Conservation (phyloP, 148 eudicot species). For the Rhododendron griersonianum region DNA sequence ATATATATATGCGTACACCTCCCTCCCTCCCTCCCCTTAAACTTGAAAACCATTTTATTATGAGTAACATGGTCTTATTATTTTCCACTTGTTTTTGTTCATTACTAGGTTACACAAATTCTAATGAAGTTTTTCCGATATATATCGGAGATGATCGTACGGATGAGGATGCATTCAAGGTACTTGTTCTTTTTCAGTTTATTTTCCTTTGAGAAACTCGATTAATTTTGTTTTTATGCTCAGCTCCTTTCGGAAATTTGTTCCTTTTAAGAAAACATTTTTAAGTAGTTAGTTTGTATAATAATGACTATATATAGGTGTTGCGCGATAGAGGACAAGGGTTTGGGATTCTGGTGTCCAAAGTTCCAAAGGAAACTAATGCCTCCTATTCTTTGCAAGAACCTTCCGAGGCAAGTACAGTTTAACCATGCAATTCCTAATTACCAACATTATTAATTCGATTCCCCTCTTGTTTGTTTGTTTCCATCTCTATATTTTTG, state of each 20-base stretch:
- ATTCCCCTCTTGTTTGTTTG: background rate
- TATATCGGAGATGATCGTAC: slow-evolving; percentile 92
- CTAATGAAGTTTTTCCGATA: slow-evolving; percentile 56
- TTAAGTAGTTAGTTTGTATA: background rate
- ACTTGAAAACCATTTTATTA: background rate
- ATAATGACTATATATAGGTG: slow-evolving; percentile 20
- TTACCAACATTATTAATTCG: background rate
- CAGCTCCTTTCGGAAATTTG: background rate
- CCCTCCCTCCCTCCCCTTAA: background rate
- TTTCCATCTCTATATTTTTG: background rate
- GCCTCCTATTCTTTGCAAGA: slow-evolving; percentile 82
- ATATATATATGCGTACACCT: background rate
- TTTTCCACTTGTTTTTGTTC: background rate
- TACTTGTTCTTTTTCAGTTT: slow-evolving; percentile 3
- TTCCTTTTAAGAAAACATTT: background rate
- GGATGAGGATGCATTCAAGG: slow-evolving; percentile 90
- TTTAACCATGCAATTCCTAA: background rate
- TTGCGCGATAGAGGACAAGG: slow-evolving; percentile 68
- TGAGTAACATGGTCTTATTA: background rate
- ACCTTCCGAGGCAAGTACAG: slow-evolving; percentile 59
- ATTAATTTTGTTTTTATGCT: background rate
- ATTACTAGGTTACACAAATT: slow-evolving; percentile 48
- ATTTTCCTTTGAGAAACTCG: background rate
- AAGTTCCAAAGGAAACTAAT: slow-evolving; percentile 73
- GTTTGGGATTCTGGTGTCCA: slow-evolving; percentile 74